Conservation (phyloP, 2,329 filamentous ascomycete species). For the Neonectria hederae region DNA sequence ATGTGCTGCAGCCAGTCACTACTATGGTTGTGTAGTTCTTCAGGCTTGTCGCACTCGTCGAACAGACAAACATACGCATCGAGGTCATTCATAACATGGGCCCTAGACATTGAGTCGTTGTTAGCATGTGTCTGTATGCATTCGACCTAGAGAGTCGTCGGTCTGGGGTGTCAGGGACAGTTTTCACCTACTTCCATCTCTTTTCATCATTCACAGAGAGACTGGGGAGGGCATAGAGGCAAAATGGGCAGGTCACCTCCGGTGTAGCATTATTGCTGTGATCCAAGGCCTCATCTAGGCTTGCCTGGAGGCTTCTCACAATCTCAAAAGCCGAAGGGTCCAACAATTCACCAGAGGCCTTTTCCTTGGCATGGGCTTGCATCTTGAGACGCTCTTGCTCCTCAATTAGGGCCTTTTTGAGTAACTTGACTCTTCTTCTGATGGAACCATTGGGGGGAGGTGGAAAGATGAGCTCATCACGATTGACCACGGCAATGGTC, state of each 20-base stretch:
- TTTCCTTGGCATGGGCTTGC: not conserved
- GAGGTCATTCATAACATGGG: not conserved
- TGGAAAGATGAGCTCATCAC: conserved; percentile 15
- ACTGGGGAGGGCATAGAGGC: not conserved
- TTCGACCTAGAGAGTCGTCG: not conserved
- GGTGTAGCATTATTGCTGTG: not conserved
- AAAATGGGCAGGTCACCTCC: not conserved
- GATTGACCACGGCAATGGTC: conserved; percentile 5
- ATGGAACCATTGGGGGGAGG: conserved; percentile 4
- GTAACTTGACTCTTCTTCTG: not conserved
- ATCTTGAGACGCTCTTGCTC: no score
- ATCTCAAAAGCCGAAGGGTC: no score
- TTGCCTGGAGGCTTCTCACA: not conserved
- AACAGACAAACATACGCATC: not conserved
- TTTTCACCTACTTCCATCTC: not conserved
- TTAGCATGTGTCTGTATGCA: not conserved
- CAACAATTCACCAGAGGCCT: not conserved
- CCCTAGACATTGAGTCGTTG: not conserved
- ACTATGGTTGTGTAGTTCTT: not conserved
- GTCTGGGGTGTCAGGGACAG: not conserved
- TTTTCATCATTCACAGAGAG: not conserved
- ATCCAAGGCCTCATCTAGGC: not conserved
- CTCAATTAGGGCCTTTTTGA: not conserved
- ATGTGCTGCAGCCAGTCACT: not conserved
- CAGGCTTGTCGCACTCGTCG: not conserved